phyloP scores from a whole-genome alignment of 768 basidiomycete species.

The Postia placenta region DNA sequence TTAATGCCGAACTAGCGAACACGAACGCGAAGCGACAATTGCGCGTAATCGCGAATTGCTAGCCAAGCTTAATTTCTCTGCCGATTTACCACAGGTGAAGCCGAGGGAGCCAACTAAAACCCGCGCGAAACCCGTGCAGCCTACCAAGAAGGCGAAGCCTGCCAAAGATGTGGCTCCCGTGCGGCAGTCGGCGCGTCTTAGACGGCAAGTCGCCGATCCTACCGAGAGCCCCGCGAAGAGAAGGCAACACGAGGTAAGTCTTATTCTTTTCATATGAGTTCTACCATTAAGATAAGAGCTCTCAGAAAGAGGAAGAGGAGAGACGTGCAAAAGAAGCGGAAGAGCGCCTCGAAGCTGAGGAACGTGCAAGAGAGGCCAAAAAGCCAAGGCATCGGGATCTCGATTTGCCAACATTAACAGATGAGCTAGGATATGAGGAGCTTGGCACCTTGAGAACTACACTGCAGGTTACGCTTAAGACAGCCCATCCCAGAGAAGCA shows the following conservation, averaged over 20 bases:
- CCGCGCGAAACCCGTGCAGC: constrained; percentile 58
- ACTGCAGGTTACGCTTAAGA: constrained; percentile 35
- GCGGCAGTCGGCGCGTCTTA: constrained; percentile 62
- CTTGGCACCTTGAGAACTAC: constrained; percentile 38
- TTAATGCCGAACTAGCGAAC: constrained; percentile 37
- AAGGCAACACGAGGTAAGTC: constrained; percentile 57
- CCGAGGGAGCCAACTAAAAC: constrained; percentile 22
- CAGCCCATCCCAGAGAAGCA: constrained; percentile 30
- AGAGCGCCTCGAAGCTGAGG: constrained; percentile 53
- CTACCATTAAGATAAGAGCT: too few species aligned
- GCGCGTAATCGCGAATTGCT: constrained; percentile 73
- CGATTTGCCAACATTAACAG: constrained; percentile 49
- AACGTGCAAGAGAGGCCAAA: constrained; percentile 55
- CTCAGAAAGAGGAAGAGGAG: constrained; percentile 45
- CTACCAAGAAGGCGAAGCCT: constrained; percentile 48
- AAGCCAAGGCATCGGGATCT: constrained; percentile 65
- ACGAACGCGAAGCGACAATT: constrained; percentile 75
- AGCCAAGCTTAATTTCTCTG: constrained; percentile 54
- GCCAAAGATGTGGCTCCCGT: constrained; percentile 43
- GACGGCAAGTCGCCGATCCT: constrained; percentile 40
- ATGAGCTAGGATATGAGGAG: constrained; percentile 41
- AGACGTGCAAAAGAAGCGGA: constrained; percentile 52
- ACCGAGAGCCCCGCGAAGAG: constrained; percentile 63
- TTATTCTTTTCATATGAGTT: too few species aligned
- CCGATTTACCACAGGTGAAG: constrained; percentile 28